These are phyloP conservation scores for Bacidia gigantensis DNA, from an alignment of 495 filamentous ascomycete genomes.

Conservation along the genomic window DNA sequence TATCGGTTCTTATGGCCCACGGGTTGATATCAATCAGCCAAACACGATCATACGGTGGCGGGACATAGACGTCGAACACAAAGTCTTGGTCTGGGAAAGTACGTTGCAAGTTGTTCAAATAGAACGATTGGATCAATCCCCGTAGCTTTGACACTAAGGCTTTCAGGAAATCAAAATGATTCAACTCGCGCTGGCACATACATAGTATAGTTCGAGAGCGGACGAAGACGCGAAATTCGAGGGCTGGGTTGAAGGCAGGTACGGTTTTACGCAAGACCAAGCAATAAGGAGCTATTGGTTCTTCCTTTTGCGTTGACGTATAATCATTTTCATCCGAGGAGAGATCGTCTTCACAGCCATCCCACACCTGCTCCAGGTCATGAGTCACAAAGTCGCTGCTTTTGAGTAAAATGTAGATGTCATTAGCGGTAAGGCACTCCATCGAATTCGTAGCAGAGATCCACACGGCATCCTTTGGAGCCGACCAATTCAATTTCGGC, in stretches of 20 bases:
- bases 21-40: conserved; percentile 91
- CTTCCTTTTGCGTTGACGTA: not conserved
- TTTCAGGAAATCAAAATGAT: conserved; percentile 74
- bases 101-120: conserved; percentile 51
- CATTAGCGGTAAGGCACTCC: conserved; percentile 73
- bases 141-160: conserved; percentile 48
- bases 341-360: conserved; percentile 47
- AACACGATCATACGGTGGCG: conserved; percentile 59
- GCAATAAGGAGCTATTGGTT: conserved; percentile 38
- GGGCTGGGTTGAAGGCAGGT: conserved; percentile 62
- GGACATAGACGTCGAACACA: conserved; percentile 82
- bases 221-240: conserved; percentile 94
- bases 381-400: conserved; percentile 86
- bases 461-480: conserved; percentile 93
- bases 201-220: conserved; percentile 63
- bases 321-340: conserved; percentile 4
- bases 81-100: conserved; percentile 76
- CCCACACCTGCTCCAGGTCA: conserved; percentile 85
- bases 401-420: conserved; percentile 88
- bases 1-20: conserved; percentile 83
- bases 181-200: conserved; percentile 79
- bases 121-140: conserved; percentile 53
- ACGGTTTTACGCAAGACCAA: conserved; percentile 78
- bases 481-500: conserved; percentile 95
- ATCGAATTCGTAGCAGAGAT: conserved; percentile 82